phyloP scores from a whole-genome alignment of 148 eudicot genomes.

The Heliosperma pusillum region DNA sequence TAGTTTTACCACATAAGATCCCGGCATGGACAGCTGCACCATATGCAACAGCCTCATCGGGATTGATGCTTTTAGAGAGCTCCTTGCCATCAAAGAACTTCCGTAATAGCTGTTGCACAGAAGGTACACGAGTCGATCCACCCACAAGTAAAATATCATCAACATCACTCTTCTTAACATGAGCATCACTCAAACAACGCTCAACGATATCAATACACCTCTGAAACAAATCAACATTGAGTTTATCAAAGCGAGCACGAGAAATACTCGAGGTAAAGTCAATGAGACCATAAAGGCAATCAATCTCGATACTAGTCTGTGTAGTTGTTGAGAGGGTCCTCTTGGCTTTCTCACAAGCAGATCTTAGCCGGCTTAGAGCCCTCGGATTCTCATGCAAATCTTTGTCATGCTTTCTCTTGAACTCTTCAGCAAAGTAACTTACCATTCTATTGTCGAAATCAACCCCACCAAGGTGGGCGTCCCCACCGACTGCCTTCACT shows the following conservation, averaged over 20 bases:
- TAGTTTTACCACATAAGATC: not conserved
- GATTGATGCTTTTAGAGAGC: slow-evolving; percentile 16
- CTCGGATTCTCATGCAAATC: slow-evolving; percentile 10
- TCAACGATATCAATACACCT: slow-evolving; percentile 8
- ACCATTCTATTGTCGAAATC: slow-evolving; percentile 27
- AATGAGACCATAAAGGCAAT: slow-evolving; percentile 5
- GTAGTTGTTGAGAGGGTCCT: slow-evolving; percentile 7
- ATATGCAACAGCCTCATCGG: slow-evolving; percentile 26
- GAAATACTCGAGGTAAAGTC: slow-evolving; percentile 21
- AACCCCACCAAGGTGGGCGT: slow-evolving; percentile 26
- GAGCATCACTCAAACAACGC: slow-evolving; percentile 14
- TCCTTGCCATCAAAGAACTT: slow-evolving; percentile 3
- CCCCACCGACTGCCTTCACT: slow-evolving; percentile 17
- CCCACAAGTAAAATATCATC: slow-evolving; percentile 30
- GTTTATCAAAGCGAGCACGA: slow-evolving; percentile 23
- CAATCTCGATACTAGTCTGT: not conserved
- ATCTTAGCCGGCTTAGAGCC: slow-evolving; percentile 13
- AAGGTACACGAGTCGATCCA: slow-evolving; percentile 30
- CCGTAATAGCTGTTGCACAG: slow-evolving; percentile 22
- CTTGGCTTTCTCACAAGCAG: slow-evolving; percentile 21
- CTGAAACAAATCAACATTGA: slow-evolving; percentile 6
- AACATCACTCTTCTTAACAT: slow-evolving; percentile 2
- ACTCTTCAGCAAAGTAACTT: slow-evolving; percentile 3
- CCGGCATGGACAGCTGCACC: slow-evolving; percentile 19
- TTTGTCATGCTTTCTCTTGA: slow-evolving; percentile 4